Evolutionary conservation across 768 basidiomycete genomes (phyloP).

Genomic region (Leccinum longicurvipes): DNA sequence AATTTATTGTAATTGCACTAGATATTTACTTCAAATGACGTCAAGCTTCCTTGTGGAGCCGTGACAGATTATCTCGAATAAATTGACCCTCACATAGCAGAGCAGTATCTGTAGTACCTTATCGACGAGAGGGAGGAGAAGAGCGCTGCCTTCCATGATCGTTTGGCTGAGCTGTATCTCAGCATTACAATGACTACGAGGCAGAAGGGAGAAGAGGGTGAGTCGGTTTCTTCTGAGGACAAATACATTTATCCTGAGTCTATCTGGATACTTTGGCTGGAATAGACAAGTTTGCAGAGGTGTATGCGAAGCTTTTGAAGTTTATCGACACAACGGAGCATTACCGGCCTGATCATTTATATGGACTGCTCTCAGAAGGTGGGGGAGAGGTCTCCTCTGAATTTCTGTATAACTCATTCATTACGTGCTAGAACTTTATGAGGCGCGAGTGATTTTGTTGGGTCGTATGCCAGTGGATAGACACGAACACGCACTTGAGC

Average conservation of each 20-base stretch:
- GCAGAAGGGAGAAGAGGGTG: constrained; percentile 57
- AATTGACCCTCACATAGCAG: constrained; percentile 65
- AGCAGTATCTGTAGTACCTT: constrained; percentile 81
- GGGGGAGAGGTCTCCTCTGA: constrained; percentile 11
- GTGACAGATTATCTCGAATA: constrained; percentile 79
- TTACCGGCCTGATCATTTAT: constrained; percentile 77
- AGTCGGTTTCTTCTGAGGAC: constrained; percentile 13
- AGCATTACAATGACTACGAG: too few species aligned
- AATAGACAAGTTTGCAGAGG: constrained; percentile 44
- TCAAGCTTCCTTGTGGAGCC: constrained; percentile 76
- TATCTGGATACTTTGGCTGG: neutral
- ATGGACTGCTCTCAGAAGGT: constrained; percentile 80
- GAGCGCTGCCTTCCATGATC: constrained; percentile 74
- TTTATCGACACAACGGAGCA: constrained; percentile 74
- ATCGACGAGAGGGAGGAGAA: constrained; percentile 72
- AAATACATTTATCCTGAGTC: neutral
- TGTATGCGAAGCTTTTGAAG: constrained; percentile 65
- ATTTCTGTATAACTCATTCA: neutral
- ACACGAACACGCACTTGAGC: constrained; percentile 89
- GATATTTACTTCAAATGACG: constrained; percentile 96
- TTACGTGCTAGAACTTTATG: constrained; percentile 64
- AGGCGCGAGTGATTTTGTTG: too few species aligned
- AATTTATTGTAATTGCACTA: constrained; percentile 26
- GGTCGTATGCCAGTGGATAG: constrained; percentile 87
- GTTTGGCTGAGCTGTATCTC: constrained; percentile 85